phyloP scores from a whole-genome alignment of 78 protist species.

The Guillardia theta region DNA sequence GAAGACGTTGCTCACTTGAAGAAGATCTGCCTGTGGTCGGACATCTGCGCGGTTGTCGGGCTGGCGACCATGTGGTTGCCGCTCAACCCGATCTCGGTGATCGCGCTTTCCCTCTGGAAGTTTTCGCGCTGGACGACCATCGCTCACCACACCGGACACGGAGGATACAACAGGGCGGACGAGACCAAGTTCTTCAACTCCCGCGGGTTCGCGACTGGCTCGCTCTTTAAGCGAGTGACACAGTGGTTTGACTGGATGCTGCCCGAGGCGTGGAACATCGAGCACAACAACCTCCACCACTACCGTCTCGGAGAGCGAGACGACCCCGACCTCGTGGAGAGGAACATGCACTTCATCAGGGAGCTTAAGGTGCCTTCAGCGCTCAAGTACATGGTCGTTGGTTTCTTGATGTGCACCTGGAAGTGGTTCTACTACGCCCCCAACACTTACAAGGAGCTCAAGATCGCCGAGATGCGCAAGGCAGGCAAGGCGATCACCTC shows the following conservation, averaged over 20 bases:
- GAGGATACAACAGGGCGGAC: slow-evolving; percentile 50
- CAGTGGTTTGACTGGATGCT: slow-evolving; percentile 67
- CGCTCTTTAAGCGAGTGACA: not conserved
- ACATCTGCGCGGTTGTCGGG: slow-evolving; percentile 7
- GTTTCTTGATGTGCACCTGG: slow-evolving; percentile 28
- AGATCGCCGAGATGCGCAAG: not conserved
- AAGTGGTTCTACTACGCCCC: slow-evolving; percentile 65
- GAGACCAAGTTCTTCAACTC: not conserved
- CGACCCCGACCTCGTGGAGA: slow-evolving; percentile 16
- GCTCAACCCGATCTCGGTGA: not conserved
- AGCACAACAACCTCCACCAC: slow-evolving; percentile 67
- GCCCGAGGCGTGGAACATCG: slow-evolving; percentile 64
- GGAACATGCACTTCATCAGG: not conserved
- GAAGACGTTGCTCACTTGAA: slow-evolving; percentile 43
- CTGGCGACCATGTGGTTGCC: slow-evolving; percentile 36
- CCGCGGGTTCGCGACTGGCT: slow-evolving; percentile 36
- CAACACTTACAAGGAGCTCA: slow-evolving; percentile 53
- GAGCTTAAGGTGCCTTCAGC: not conserved
- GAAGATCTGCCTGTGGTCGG: slow-evolving; percentile 35
- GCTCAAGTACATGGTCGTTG: not conserved
- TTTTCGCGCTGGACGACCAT: slow-evolving; percentile 49
- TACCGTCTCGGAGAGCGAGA: slow-evolving; percentile 41
- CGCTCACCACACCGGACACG: slow-evolving; percentile 61
- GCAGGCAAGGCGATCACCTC: not conserved
- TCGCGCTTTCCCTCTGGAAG: slow-evolving; percentile 39